Percentiles rank a stretch among this genome's conserved stretches.
Conservation (phyloP, 805 yeast genomes). For the Kluyveromyces starmeri region DNA sequence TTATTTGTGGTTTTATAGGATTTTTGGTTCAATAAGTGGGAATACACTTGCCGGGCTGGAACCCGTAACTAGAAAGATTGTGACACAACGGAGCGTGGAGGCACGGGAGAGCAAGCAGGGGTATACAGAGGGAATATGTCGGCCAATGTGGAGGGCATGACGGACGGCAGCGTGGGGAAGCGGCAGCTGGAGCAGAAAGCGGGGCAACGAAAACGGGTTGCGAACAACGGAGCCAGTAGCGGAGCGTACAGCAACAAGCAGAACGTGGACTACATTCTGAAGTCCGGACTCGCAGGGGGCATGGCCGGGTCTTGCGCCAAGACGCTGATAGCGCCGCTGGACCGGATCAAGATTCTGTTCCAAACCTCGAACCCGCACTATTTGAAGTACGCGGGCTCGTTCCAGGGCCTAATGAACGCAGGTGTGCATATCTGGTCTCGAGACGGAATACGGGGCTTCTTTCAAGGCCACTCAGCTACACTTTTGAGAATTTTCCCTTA, state of each 20-base stretch:
- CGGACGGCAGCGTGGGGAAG: too few relatives aligned
- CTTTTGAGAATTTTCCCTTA: conserved; percentile 87
- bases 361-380: conserved; percentile 94
- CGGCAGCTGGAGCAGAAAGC: too few relatives aligned
- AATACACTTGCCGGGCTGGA: too few relatives aligned
- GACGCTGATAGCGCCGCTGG: conserved; percentile 90
- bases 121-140: too few relatives aligned
- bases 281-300: conserved; percentile 92
- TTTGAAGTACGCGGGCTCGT: conserved; percentile 67
- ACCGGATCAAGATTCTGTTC: conserved; percentile 87
- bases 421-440: conserved; percentile 51
- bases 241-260: conserved; percentile 46
- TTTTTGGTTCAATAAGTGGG: too few relatives aligned
- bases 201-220: too few relatives aligned
- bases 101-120: too few relatives aligned
- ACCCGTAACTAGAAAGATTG: too few relatives aligned
- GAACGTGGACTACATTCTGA: conserved; percentile 65
- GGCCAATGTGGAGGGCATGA: too few relatives aligned
- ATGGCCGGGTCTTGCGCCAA: conserved; percentile 94
- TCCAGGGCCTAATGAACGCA: conserved; percentile 68
- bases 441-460: conserved; percentile 76
- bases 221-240: too few relatives aligned
- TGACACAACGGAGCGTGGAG: too few relatives aligned
- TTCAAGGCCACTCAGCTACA: conserved; percentile 94
- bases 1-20: too few relatives aligned